Conservation (phyloP, 306 rosid genomes). For the Casuarina glauca region DNA sequence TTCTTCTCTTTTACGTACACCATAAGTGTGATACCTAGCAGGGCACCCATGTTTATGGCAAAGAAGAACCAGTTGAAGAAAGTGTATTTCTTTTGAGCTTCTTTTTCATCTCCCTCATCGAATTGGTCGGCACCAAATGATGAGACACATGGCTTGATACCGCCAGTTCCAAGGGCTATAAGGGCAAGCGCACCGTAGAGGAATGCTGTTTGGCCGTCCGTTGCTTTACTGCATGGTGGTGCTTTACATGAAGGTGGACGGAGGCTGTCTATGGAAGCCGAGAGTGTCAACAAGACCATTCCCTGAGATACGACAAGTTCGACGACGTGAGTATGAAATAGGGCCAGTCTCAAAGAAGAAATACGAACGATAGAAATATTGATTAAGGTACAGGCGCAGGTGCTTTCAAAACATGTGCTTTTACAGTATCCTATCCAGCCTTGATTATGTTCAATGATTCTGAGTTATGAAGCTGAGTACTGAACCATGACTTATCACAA, state of each 20-base stretch:
- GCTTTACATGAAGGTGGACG: conserved; percentile 44
- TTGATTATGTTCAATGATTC: too few species aligned
- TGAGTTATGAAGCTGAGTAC: too few species aligned
- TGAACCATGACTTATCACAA: too few species aligned
- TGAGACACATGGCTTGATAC: conserved; percentile 66
- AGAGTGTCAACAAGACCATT: conserved; percentile 51
- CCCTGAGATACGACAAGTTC: conserved; percentile 29
- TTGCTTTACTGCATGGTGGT: conserved; percentile 41
- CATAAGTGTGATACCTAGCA: conserved; percentile 46
- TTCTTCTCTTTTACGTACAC: conserved; percentile 44
- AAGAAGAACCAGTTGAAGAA: conserved; percentile 70
- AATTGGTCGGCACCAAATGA: conserved; percentile 69
- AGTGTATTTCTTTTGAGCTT: conserved; percentile 40
- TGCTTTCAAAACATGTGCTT: too few species aligned
- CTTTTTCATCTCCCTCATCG: conserved; percentile 50
- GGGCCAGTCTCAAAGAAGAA: background rate
- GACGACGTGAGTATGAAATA: background rate
- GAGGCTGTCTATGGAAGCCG: conserved; percentile 41
- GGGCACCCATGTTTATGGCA: conserved; percentile 55
- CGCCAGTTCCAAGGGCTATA: conserved; percentile 62
- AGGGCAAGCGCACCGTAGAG: conserved; percentile 46
- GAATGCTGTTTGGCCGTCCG: conserved; percentile 35
- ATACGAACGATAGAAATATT: background rate
- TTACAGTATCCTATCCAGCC: too few species aligned
- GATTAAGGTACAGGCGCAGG: too few species aligned